Conservation (phyloP, 305 asterid species). For the Fraxinus floribunda region DNA sequence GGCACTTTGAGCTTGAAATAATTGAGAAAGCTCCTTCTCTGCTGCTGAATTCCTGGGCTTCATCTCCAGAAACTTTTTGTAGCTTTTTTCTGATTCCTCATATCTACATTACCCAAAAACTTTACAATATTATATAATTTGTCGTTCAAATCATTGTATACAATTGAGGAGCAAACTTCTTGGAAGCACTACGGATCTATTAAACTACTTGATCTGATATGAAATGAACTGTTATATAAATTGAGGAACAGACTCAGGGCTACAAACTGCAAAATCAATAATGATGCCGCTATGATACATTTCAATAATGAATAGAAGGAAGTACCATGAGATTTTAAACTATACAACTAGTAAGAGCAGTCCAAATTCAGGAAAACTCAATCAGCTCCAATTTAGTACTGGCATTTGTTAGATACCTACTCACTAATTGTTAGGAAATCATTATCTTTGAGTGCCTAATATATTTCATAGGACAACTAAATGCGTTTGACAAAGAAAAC, state of each 20-base stretch:
- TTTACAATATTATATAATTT: slow-evolving; percentile 40
- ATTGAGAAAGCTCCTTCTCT: slow-evolving; percentile 85
- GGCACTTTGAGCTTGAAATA: slow-evolving; percentile 72
- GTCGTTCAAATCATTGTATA: slow-evolving; percentile 20
- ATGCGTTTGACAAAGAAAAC: background rate
- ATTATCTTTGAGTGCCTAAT: background rate
- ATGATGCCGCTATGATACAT: background rate
- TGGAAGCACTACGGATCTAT: background rate
- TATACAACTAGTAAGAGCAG: background rate
- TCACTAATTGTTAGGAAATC: background rate
- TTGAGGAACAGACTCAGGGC: background rate
- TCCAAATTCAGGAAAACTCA: background rate
- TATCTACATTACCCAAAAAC: slow-evolving; percentile 72
- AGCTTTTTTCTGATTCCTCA: slow-evolving; percentile 79
- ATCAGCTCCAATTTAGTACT: background rate
- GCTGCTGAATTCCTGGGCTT: slow-evolving; percentile 67
- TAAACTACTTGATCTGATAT: background rate
- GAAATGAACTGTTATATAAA: background rate
- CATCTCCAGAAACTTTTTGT: slow-evolving; percentile 72
- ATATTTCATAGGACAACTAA: background rate
- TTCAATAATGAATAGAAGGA: background rate
- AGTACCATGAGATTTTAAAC: background rate
- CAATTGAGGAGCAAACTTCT: no score
- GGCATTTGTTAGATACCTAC: background rate
- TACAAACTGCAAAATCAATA: background rate